These are phyloP conservation scores for Capsella bursapastoris DNA, from an alignment of 345 rosid genomes.

Conservation along the genomic window DNA sequence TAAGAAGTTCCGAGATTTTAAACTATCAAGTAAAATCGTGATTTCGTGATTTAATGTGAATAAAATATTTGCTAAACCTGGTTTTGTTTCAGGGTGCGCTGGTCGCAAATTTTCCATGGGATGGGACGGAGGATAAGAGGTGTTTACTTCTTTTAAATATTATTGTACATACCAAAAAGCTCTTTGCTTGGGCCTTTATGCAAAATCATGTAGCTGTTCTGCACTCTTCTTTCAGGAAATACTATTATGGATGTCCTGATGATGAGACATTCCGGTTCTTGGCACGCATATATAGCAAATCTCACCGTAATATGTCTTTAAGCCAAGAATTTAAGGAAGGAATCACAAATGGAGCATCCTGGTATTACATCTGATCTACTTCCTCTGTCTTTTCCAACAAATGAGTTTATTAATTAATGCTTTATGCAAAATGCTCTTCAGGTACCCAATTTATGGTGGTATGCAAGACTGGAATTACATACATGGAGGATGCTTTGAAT, in stretches of 20 bases:
- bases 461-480: slow-evolving; percentile 99
- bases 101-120: slow-evolving; percentile 99
- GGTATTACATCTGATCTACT: slow-evolving; percentile 53
- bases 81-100: slow-evolving; percentile 79
- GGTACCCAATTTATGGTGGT: slow-evolving; percentile 98
- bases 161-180: not conserved
- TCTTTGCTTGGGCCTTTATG: slow-evolving; percentile 7
- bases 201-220: slow-evolving; percentile 13
- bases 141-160: slow-evolving; percentile 42
- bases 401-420: slow-evolving; percentile 20
- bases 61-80: not conserved
- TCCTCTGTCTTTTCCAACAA: slow-evolving; percentile 16
- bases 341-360: slow-evolving; percentile 91
- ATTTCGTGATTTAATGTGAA: slow-evolving; percentile 9
- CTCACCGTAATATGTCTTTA: slow-evolving; percentile 89
- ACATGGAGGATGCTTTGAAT: slow-evolving; percentile 90
- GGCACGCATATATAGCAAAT: slow-evolving; percentile 79
- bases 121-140: slow-evolving; percentile 81
- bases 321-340: slow-evolving; percentile 91
- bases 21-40: not conserved
- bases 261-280: slow-evolving; percentile 80
- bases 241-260: slow-evolving; percentile 88
- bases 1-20: not conserved
- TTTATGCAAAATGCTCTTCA: slow-evolving; percentile 46
- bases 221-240: slow-evolving; percentile 59